phyloP scores from a whole-genome alignment of 768 basidiomycete genomes.

The Glaciozyma martinii region DNA sequence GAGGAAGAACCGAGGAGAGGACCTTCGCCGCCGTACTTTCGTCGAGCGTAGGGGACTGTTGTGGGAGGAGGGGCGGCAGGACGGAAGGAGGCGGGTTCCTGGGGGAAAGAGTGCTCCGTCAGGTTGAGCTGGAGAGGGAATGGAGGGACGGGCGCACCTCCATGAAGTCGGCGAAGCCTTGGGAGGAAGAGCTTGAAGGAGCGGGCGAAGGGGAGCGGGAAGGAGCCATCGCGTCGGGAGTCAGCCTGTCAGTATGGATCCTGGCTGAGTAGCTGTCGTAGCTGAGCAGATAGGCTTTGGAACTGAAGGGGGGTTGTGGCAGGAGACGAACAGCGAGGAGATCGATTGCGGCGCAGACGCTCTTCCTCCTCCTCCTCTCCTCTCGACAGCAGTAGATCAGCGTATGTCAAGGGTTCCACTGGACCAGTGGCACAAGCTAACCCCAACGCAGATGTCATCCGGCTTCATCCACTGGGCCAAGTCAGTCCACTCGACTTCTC shows the following conservation, averaged over 20 bases:
- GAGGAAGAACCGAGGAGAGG: background rate
- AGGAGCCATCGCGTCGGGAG: background rate
- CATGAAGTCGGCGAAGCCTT: conserved; percentile 1
- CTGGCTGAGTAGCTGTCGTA: too few species aligned
- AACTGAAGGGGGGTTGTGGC: too few species aligned
- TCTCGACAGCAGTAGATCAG: background rate
- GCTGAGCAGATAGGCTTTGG: too few species aligned
- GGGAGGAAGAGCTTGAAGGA: background rate
- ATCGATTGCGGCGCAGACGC: background rate
- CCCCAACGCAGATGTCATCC: too few species aligned
- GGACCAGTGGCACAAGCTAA: too few species aligned
- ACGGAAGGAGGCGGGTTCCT: conserved; percentile 25
- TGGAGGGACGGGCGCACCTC: background rate
- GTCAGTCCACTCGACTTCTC: conserved; percentile 35
- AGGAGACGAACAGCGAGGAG: too few species aligned
- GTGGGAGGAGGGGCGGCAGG: conserved; percentile 26
- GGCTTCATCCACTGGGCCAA: conserved; percentile 75
- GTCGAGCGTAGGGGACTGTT: conserved; percentile 11
- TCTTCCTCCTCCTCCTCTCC: background rate
- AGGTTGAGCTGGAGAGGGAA: background rate
- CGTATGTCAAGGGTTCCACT: too few species aligned
- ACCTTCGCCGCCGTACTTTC: conserved; percentile 18
- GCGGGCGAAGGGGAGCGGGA: background rate
- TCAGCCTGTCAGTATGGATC: too few species aligned
- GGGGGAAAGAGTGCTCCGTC: background rate